A percentile compares a stretch with the other conserved stretches of the same genome.
These are phyloP conservation scores for Phytophthora litchii DNA, from an alignment of 352 stramenopile genomes.

Conservation along the genomic window DNA sequence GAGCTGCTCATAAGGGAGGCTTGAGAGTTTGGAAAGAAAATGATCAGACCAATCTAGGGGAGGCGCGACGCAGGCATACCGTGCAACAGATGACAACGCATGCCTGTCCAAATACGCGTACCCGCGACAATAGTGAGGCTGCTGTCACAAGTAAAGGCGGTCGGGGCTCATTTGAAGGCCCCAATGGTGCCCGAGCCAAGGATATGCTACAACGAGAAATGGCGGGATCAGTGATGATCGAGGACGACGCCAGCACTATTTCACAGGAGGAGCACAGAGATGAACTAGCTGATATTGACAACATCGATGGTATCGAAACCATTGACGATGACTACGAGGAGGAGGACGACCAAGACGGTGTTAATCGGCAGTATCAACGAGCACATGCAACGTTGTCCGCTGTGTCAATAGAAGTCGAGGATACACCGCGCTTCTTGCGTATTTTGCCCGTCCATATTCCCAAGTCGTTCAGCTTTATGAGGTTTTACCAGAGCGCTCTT, in stretches of 20 bases:
- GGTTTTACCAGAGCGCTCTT: conserved; percentile 77
- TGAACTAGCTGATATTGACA: conserved; percentile 15
- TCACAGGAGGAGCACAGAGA: conserved; percentile 37
- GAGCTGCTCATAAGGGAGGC: conserved; percentile 25
- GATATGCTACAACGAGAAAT: conserved; percentile 52
- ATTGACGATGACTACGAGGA: conserved; percentile 23
- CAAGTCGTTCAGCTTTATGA: conserved; percentile 84
- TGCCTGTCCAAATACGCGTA: conserved; percentile 5
- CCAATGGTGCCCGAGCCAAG: conserved; percentile 42
- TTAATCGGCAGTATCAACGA: conserved; percentile 3
- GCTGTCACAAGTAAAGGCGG: conserved; percentile 1
- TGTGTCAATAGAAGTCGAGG: conserved; percentile 75
- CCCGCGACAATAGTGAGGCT: conserved; percentile 4
- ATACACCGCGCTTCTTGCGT: conserved; percentile 79
- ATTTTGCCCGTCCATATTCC: conserved; percentile 79
- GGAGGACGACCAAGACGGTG: conserved; percentile 10
- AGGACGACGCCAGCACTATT: conserved; percentile 44
- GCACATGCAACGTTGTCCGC: conserved; percentile 39
- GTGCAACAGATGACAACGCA: conserved; percentile 8
- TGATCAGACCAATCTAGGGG: conserved; percentile 10
- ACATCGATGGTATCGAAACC: conserved; percentile 12
- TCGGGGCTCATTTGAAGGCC: conserved; percentile 8
- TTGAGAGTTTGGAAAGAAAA: conserved; percentile 28
- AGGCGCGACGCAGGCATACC: conserved; percentile 13
- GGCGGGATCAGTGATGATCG: conserved; percentile 33